These are phyloP conservation scores for Metarhizium robertsii DNA, from an alignment of 2,329 filamentous ascomycete species.

Conservation along the genomic window DNA sequence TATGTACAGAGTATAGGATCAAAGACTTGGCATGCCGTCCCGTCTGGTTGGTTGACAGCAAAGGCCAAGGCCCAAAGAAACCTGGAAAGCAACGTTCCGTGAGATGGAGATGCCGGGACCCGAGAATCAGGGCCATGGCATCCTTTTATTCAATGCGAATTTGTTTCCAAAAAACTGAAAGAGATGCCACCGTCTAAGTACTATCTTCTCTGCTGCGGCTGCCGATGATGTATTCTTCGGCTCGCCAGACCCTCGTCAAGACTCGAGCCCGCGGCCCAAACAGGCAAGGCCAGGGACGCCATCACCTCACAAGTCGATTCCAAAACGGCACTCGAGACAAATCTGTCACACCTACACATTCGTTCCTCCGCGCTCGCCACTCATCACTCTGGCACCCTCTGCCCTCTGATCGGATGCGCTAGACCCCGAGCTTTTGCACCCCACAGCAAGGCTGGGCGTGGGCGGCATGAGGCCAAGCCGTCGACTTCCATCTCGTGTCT, in stretches of 20 bases:
- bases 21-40: no score
- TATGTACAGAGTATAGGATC: no score
- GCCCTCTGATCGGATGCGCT: slow-evolving; percentile 10
- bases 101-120: not conserved
- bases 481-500: not conserved
- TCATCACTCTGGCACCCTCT: slow-evolving; percentile 7
- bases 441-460: not conserved
- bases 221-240: no score
- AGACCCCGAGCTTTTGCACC: slow-evolving; percentile 5
- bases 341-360: slow-evolving; percentile 21
- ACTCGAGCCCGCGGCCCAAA: slow-evolving; percentile 4
- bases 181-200: no score
- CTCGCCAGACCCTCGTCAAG: not conserved
- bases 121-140: not conserved
- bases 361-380: not conserved
- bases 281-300: slow-evolving; percentile 5
- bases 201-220: no score
- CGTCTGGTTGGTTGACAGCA: no score
- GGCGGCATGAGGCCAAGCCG: slow-evolving; percentile 2
- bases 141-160: not conserved
- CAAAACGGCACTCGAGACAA: slow-evolving; percentile 26
- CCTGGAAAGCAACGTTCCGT: not conserved
- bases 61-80: not conserved
- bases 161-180: not conserved
- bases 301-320: slow-evolving; percentile 8